Evolutionary conservation across 148 eudicot genomes (phyloP).

Genomic region (Gaultheria prostrata): DNA sequence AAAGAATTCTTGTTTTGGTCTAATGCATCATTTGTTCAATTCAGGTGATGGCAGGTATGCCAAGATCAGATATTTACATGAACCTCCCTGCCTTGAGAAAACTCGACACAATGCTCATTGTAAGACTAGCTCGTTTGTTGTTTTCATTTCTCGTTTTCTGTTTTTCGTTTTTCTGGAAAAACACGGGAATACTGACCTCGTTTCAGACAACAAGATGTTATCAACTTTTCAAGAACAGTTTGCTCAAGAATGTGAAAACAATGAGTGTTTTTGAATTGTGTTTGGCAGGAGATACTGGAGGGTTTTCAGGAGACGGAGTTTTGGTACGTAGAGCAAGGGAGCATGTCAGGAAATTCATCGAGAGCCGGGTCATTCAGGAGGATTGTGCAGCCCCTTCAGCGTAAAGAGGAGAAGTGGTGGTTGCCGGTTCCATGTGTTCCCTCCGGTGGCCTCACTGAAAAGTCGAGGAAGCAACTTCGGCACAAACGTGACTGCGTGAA

Average conservation of each 20-base stretch:
- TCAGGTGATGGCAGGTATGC: constrained; percentile 71
- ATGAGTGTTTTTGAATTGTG: neutral
- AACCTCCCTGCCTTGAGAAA: constrained; percentile 87
- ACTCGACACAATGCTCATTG: constrained; percentile 87
- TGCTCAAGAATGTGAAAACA: neutral
- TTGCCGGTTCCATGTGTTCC: constrained; percentile 83
- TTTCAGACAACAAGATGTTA: no score
- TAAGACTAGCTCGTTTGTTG: constrained; percentile 27
- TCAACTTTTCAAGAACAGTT: neutral
- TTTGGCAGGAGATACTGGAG: constrained; percentile 64
- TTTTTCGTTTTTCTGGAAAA: neutral
- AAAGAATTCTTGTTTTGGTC: neutral
- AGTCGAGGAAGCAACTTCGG: constrained; percentile 54
- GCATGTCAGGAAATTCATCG: constrained; percentile 49
- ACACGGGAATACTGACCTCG: neutral
- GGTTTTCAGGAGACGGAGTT: constrained; percentile 83
- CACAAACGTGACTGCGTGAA: constrained; percentile 69
- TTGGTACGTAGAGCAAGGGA: constrained; percentile 86
- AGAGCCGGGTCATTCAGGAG: constrained; percentile 70
- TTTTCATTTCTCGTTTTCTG: neutral
- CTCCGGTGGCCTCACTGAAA: constrained; percentile 68
- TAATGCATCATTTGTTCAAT: neutral
- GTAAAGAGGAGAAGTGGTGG: constrained; percentile 97
- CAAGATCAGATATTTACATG: constrained; percentile 68
- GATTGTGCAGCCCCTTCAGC: constrained; percentile 38